Evolutionary conservation across 1,139 yeast species (phyloP).

Genomic region (Taphrina flavorubra): DNA sequence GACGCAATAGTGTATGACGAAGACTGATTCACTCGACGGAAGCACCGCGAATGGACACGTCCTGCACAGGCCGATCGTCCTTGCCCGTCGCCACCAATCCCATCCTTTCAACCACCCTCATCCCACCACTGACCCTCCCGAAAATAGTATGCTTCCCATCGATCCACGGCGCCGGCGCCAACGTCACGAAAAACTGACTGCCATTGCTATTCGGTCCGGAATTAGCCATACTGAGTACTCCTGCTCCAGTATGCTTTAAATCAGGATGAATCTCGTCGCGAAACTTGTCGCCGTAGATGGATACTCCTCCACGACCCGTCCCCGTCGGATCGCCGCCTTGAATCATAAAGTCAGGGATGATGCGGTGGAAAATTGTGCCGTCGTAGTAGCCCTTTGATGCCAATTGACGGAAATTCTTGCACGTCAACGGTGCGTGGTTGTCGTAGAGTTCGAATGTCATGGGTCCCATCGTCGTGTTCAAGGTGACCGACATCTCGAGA

Average conservation of each 20-base stretch:
- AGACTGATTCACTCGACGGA: conserved; percentile 21
- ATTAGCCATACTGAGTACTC: conserved; percentile 60
- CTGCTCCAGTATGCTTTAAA: conserved; percentile 61
- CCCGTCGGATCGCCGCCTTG: conserved; percentile 55
- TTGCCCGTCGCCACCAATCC: conserved; percentile 58
- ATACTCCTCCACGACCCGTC: conserved; percentile 52
- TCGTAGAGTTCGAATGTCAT: conserved; percentile 50
- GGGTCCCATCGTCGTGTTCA: conserved; percentile 46
- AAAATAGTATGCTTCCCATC: conserved; percentile 61
- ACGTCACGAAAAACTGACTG: conserved; percentile 60
- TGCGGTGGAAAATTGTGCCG: conserved; percentile 53
- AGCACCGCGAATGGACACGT: conserved; percentile 35
- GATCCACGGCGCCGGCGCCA: conserved; percentile 57
- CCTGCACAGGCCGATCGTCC: conserved; percentile 55
- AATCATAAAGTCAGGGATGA: conserved; percentile 54
- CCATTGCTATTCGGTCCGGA: conserved; percentile 53
- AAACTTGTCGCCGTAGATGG: conserved; percentile 50
- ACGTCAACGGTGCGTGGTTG: conserved; percentile 51
- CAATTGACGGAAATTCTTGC: conserved; percentile 49
- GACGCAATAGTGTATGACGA: too few species aligned
- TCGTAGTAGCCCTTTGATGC: conserved; percentile 50
- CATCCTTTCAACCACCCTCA: conserved; percentile 60
- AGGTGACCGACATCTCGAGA: conserved; percentile 37
- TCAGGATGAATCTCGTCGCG: conserved; percentile 60
- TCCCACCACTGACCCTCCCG: conserved; percentile 65